phyloP scores from a whole-genome alignment of 2,329 filamentous ascomycete species.

The Phoma sp. region DNA sequence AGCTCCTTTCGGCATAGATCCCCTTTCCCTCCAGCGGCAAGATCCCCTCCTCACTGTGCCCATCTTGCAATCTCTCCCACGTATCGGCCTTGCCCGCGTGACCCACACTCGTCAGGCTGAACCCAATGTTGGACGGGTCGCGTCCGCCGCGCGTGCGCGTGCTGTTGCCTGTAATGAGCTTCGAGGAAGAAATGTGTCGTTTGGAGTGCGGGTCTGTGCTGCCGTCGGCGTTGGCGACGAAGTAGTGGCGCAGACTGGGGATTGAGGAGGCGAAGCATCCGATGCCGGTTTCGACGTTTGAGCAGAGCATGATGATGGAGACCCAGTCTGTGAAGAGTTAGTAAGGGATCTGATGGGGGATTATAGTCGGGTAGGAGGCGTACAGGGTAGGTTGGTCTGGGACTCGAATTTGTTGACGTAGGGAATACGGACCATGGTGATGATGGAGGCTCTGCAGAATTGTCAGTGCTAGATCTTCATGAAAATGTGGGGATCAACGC shows the following conservation, averaged over 20 bases:
- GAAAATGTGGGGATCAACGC: too few relatives aligned
- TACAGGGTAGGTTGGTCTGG: slow-evolving; percentile 24
- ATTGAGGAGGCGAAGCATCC: slow-evolving; percentile 29
- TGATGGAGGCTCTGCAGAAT: slow-evolving; percentile 9
- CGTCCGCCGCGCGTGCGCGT: slow-evolving; percentile 3
- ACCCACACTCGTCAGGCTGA: slow-evolving; percentile 21
- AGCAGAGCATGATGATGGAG: slow-evolving; percentile 29
- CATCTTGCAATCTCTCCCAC: slow-evolving; percentile 27
- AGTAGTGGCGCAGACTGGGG: slow-evolving; percentile 25
- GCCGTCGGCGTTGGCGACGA: slow-evolving; percentile 16
- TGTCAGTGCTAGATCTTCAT: background rate
- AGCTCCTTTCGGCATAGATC: slow-evolving; percentile 19
- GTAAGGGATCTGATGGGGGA: background rate
- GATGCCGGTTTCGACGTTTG: slow-evolving; percentile 33
- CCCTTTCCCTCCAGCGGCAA: slow-evolving; percentile 16
- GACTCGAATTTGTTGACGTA: slow-evolving; percentile 31
- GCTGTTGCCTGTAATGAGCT: slow-evolving; percentile 14
- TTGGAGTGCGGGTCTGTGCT: slow-evolving; percentile 19
- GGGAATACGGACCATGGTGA: slow-evolving; percentile 24
- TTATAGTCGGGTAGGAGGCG: background rate
- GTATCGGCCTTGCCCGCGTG: slow-evolving; percentile 18
- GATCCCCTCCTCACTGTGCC: slow-evolving; percentile 17
- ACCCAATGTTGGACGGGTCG: slow-evolving; percentile 20
- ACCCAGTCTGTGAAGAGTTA: slow-evolving; percentile 22
- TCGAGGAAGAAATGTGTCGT: slow-evolving; percentile 6